Evolutionary conservation across 2,329 filamentous ascomycete species (phyloP), one percentile per base, ranked within the genome.

Genomic region (Ciborinia camelliae): DNA sequence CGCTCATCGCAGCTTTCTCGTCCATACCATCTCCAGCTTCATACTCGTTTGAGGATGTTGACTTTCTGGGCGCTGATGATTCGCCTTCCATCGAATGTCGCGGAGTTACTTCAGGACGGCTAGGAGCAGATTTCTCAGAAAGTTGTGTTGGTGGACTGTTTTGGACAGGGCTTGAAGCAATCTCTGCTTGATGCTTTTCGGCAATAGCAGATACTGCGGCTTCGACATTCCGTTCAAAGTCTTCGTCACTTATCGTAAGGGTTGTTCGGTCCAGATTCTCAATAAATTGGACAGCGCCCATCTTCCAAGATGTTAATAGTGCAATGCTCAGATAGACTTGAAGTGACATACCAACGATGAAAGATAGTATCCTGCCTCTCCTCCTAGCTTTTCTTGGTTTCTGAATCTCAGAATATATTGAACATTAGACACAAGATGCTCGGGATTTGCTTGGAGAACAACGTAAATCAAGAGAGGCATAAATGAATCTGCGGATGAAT

Each of bases 351-450:
- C 90, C 71, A 99, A 79, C 9, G 95, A 98, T 39, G 94, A 98
- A 63, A 99, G 85, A 77, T 99, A 99, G 78, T 99, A 99, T 15
- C 95, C 95, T 18, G 95, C 94, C 80, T 99, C 95, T n/a, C 95
- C 95, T 30, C 90, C 91, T 1, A 99, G 86, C 76, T 98, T 98
- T 62, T 99, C 95, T 77, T 97, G 95, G 73, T 98, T 97, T 60
- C 95, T 87, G 80, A 99, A 99, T 53, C 96, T 88, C 60, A 98
- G 81, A 68, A 99, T 98, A 76, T 99, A 99, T 77, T 99, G 95
- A 3, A 99, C 91, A 76, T 99, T 99, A 66, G 93, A 97, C 32
- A 98, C 93, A 41, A 99, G 81, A 76, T 98, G 92, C 67, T 97
- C 93, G 0, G 95, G 95, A 71, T 97, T 97, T 52, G 92, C 92